Base-by-base conservation (phyloP, 352 stramenopile genomes). In the Phytophthora macrochlamydospora region DNA sequence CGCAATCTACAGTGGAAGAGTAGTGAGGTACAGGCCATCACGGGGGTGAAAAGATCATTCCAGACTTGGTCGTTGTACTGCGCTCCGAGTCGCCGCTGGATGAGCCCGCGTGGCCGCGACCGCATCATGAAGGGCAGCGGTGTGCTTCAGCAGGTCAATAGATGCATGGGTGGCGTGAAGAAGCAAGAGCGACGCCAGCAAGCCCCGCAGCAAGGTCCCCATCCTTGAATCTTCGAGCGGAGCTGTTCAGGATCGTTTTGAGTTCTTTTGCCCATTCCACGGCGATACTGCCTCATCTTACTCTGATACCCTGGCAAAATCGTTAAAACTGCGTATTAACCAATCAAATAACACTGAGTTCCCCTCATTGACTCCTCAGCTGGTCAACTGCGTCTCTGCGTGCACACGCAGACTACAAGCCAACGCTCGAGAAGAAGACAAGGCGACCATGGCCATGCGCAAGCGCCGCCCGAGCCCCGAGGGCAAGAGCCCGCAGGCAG, bases 11-110 rank as follows among this genome's bases (percentile, higher is more conserved):
- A 71, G 35, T 11, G 9, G 9, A 40, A 40, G 6, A 24, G 18
- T 24, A 24, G 18, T 24, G 18, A 24, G 18, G 18, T 24, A 24
- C 18, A 24, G 18, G 18, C 0, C 18, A 24, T 24, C 18, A 24
- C 18, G 18, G 18, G 18, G 18, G 18, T 24, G 18, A 24, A 24
- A 24, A 24, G 18, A 43, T 43, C 12, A 43, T 43, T 43, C 7
- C 59, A 11, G 18, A 93, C 85, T 71, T 94, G 83, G 18, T 90
- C 79, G 42, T 85, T 77, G 65, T 86, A 92, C n/a, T 56, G 59
- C 11, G 61, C 37, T 1, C 83, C 85, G 0, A 94, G 63, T 2
- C 85, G 73, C 12, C 85, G 76, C 9, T 71, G 55, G 61, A 94
- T 87, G 51, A 94, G 75, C 2, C 80, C 77, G n/a, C 40, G 62